phyloP scores from a whole-genome alignment of 176 grass and related monocot species.

The Cymbopogon citratus region DNA sequence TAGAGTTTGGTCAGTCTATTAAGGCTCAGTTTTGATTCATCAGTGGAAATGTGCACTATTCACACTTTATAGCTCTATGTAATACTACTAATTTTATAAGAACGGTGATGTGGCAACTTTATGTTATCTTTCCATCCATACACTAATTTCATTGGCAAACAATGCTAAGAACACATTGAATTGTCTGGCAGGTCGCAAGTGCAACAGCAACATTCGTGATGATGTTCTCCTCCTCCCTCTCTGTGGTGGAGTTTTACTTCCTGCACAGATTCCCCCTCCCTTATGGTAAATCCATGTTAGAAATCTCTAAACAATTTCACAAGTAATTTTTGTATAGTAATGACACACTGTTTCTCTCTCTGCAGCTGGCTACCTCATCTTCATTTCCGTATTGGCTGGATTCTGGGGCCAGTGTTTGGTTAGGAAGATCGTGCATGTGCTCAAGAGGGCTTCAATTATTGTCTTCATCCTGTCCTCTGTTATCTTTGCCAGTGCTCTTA shows the following conservation, averaged over 20 bases:
- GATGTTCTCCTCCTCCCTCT: constrained; percentile 99
- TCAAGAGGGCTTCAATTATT: constrained; percentile 79
- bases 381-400: constrained; percentile 70
- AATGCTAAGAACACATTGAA: neutral
- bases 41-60: neutral
- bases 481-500: constrained; percentile 91
- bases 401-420: constrained; percentile 95
- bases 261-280: constrained; percentile 82
- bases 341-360: neutral
- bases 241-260: constrained; percentile 94
- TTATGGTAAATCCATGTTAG: constrained; percentile 43
- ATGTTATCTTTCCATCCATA: neutral
- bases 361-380: constrained; percentile 79
- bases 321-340: neutral
- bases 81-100: neutral
- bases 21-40: neutral
- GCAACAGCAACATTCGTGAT: constrained; percentile 98
- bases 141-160: neutral
- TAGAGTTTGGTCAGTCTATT: neutral
- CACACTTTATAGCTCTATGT: neutral
- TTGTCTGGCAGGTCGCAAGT: constrained; percentile 72
- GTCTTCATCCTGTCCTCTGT: constrained; percentile 92
- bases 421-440: constrained; percentile 63
- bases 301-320: neutral
- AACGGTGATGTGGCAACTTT: neutral